phyloP scores from a whole-genome alignment of 2,329 filamentous ascomycete genomes.

The Intubia oerlemansii region DNA sequence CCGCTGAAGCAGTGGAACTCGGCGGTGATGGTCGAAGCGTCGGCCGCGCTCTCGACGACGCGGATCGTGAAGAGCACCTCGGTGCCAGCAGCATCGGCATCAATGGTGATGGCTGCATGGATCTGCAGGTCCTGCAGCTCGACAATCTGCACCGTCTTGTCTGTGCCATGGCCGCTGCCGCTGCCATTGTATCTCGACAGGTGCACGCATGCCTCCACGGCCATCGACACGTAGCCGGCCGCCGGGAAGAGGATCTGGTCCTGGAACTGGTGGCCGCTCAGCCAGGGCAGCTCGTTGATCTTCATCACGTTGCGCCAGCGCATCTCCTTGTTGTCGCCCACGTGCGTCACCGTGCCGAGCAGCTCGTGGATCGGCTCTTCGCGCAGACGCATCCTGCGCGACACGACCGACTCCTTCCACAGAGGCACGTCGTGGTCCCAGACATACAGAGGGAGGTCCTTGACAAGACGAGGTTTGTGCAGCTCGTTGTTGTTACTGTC shows the following conservation, averaged over 20 bases:
- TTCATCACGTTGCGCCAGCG: constrained; percentile 18
- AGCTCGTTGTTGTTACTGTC: too few species aligned
- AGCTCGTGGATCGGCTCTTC: constrained; percentile 12
- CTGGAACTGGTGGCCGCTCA: constrained; percentile 25
- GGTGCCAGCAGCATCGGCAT: constrained; percentile 4
- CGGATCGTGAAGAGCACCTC: constrained; percentile 5
- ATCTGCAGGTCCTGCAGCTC: constrained; percentile 6
- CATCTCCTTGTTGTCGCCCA: constrained; percentile 15
- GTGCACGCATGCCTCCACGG: constrained; percentile 13
- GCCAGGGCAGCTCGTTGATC: constrained; percentile 20
- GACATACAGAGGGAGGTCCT: constrained; percentile 7
- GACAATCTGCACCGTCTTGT: constrained; percentile 1
- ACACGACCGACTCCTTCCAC: constrained; percentile 8
- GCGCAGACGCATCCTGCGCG: constrained; percentile 13
- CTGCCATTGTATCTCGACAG: constrained; percentile 4
- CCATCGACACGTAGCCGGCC: constrained; percentile 21
- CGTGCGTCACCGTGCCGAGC: constrained; percentile 14
- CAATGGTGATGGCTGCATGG: constrained; percentile 5
- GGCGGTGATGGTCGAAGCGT: background rate
- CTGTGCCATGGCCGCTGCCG: background rate
- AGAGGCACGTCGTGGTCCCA: constrained; percentile 8
- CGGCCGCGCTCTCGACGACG: background rate
- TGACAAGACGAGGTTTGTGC: constrained; percentile 4
- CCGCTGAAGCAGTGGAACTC: constrained; percentile 5
- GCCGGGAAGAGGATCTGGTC: constrained; percentile 24